Evolutionary conservation across 352 stramenopile species (phyloP).

Genomic region (Hyaloperonospora arabidopsidis): DNA sequence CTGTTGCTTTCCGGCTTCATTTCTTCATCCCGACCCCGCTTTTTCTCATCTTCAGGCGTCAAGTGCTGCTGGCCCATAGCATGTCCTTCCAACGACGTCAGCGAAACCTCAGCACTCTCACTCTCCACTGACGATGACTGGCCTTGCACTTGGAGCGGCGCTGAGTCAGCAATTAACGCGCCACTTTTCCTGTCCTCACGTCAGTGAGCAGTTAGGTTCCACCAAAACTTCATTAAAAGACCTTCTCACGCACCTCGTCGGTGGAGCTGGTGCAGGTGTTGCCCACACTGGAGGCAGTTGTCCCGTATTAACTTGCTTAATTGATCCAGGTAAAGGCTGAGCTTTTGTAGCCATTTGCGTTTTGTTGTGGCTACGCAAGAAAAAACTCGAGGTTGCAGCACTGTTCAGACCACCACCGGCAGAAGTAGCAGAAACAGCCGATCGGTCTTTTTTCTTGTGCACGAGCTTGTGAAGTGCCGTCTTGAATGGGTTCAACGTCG

Average conservation of each 20-base stretch:
- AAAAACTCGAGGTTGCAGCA: conserved; percentile 56
- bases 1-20: conserved; percentile 4
- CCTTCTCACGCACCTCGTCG: conserved; percentile 18
- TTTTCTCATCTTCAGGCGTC: conserved; percentile 20
- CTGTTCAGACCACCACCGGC: conserved; percentile 23
- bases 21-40: conserved; percentile 13
- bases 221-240: not conserved
- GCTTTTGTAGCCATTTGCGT: conserved; percentile 31
- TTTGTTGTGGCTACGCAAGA: conserved; percentile 38
- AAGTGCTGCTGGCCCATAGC: too few species aligned
- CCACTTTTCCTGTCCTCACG: conserved; percentile 24
- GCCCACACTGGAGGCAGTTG: conserved; percentile 75
- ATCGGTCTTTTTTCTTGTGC: conserved; percentile 70
- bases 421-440: not conserved
- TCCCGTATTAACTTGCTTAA: conserved; percentile 63
- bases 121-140: conserved; percentile 15
- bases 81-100: conserved; percentile 24
- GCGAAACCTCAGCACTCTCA: conserved; percentile 24
- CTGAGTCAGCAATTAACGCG: conserved; percentile 24
- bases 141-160: conserved; percentile 16
- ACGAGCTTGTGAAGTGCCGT: conserved; percentile 74
- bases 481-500: conserved; percentile 64
- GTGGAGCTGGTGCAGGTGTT: conserved; percentile 46
- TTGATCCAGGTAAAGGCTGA: conserved; percentile 53
- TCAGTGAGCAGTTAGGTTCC: conserved; percentile 2